A percentile compares a stretch with the other conserved stretches of the same genome.
Evolutionary conservation across 805 yeast species (phyloP).

Genomic region (Sungouiozyma ichnusensis): DNA sequence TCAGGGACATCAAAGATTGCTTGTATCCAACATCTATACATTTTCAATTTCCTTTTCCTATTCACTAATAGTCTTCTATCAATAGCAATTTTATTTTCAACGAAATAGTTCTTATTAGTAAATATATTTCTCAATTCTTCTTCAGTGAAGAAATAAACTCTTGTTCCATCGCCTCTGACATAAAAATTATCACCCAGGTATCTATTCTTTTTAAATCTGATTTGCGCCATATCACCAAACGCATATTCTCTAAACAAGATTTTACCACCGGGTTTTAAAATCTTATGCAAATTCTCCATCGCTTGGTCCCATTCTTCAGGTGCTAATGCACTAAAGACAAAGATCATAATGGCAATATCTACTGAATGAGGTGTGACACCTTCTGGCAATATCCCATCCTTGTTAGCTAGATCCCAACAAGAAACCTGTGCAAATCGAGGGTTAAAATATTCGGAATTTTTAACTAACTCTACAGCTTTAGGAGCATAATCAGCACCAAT

Average conservation of each 20-base stretch:
- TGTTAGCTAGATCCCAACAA: slow-evolving; percentile 92
- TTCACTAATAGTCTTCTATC: slow-evolving; percentile 88
- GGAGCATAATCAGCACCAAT: slow-evolving; percentile 85
- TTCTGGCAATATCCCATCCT: slow-evolving; percentile 66
- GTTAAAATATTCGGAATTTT: slow-evolving; percentile 48
- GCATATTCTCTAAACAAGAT: slow-evolving; percentile 91
- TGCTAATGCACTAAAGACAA: slow-evolving; percentile 83
- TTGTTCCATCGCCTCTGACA: slow-evolving; percentile 94
- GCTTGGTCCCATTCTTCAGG: slow-evolving; percentile 90
- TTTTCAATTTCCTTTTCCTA: slow-evolving; percentile 82
- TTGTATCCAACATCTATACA: slow-evolving; percentile 96
- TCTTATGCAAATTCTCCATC: slow-evolving; percentile 51
- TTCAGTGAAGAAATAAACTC: slow-evolving; percentile 94
- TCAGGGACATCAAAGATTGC: slow-evolving; percentile 58
- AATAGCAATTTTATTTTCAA: slow-evolving; percentile 70
- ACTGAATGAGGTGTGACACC: slow-evolving; percentile 71
- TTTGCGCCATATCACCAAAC: slow-evolving; percentile 90
- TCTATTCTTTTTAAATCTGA: slow-evolving; percentile 82
- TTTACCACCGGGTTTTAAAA: slow-evolving; percentile 88
- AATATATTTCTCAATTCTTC: slow-evolving; percentile 77
- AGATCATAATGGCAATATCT: slow-evolving; percentile 89
- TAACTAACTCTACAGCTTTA: slow-evolving; percentile 81
- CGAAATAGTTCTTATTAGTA: slow-evolving; percentile 40
- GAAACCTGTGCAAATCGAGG: slow-evolving; percentile 62
- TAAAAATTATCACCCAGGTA: slow-evolving; percentile 86